These are phyloP conservation scores for Boletus mariae DNA, from an alignment of 1,284 basidiomycete genomes.

Conservation along the genomic window DNA sequence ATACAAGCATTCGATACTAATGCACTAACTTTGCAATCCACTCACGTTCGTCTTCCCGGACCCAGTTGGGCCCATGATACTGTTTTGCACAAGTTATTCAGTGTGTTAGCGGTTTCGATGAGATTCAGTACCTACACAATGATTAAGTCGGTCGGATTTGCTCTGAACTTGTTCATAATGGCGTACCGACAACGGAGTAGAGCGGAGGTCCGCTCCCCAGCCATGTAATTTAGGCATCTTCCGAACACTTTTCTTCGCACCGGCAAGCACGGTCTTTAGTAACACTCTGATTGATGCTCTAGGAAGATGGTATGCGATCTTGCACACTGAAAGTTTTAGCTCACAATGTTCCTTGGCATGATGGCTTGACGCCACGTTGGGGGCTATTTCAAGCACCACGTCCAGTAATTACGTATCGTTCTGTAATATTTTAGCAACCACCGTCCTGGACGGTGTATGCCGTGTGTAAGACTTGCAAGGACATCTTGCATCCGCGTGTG, in stretches of 20 bases:
- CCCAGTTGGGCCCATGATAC: conserved; percentile 22
- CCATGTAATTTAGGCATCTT: background rate
- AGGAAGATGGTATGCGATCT: too few species aligned
- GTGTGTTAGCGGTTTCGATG: too few species aligned
- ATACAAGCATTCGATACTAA: background rate
- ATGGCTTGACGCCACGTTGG: too few species aligned
- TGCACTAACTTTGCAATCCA: background rate
- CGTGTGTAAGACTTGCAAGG: too few species aligned
- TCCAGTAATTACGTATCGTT: too few species aligned
- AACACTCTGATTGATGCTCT: too few species aligned
- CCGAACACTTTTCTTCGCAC: background rate
- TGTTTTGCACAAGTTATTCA: conserved; percentile 4
- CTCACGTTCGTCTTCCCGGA: conserved; percentile 25
- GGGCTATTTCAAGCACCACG: too few species aligned
- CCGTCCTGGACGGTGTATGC: too few species aligned
- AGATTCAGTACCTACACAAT: conserved; percentile 14
- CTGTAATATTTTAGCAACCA: too few species aligned
- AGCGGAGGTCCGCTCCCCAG: background rate
- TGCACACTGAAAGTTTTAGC: too few species aligned
- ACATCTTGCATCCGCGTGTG: too few species aligned
- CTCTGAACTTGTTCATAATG: conserved; percentile 12
- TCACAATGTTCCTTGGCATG: too few species aligned
- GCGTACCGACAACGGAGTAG: background rate
- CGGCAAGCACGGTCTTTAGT: background rate
- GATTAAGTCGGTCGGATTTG: conserved; percentile 5